Evolutionary conservation across 2,329 filamentous ascomycete species (phyloP).

Genomic region (Fusarium stilboides): DNA sequence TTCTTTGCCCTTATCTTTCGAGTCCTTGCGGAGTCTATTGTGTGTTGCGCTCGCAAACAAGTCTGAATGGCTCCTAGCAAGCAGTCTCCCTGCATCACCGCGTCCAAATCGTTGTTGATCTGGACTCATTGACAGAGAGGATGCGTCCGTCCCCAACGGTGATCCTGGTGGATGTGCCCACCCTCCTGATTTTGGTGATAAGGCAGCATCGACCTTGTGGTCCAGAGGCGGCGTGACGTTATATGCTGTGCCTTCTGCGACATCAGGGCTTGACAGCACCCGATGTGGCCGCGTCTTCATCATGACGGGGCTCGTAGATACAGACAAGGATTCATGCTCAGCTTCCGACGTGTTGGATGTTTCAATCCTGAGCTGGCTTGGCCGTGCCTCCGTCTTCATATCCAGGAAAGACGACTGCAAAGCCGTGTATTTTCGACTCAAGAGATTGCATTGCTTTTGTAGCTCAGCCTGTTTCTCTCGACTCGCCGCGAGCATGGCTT

Average conservation of each 20-base stretch:
- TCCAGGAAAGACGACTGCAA: conserved; percentile 67
- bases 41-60: conserved; percentile 61
- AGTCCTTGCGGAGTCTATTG: conserved; percentile 64
- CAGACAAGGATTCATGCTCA: conserved; percentile 56
- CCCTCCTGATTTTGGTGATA: conserved; percentile 51
- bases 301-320: conserved; percentile 58
- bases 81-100: conserved; percentile 56
- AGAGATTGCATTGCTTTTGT: conserved; percentile 65
- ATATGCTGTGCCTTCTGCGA: conserved; percentile 59
- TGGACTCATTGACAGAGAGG: conserved; percentile 52
- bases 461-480: conserved; percentile 68
- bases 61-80: conserved; percentile 45
- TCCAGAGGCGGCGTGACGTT: conserved; percentile 62
- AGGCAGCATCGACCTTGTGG: conserved; percentile 50
- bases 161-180: conserved; percentile 57
- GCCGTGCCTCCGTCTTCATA: conserved; percentile 57
- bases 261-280: conserved; percentile 62
- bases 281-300: conserved; percentile 58
- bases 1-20: conserved; percentile 63
- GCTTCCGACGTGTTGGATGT: conserved; percentile 42
- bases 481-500: conserved; percentile 65
- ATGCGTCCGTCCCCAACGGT: conserved; percentile 55
- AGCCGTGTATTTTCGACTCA: conserved; percentile 67
- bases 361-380: conserved; percentile 42
- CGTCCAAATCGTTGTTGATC: conserved; percentile 63